phyloP scores from a whole-genome alignment of 306 rosid genomes.

The Prunus mume region DNA sequence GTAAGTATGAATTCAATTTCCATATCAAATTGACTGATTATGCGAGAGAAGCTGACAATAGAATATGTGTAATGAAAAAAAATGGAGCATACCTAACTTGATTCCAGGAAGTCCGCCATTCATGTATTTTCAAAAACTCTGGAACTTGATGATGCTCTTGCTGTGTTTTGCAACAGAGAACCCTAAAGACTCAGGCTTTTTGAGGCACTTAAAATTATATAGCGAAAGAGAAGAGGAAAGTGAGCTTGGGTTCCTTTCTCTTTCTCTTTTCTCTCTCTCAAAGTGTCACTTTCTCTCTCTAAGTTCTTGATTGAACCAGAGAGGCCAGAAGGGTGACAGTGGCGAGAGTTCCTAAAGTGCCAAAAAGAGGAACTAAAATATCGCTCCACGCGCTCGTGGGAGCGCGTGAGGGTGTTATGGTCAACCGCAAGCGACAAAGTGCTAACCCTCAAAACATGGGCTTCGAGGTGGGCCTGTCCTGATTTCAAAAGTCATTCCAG shows the following conservation, averaged over 20 bases:
- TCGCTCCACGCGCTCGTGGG: slow-evolving; percentile 22
- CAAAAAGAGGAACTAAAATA: slow-evolving; percentile 35
- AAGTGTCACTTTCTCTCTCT: slow-evolving; percentile 11
- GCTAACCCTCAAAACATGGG: slow-evolving; percentile 21
- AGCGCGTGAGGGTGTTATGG: slow-evolving; percentile 38
- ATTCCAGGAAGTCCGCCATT: slow-evolving; percentile 31
- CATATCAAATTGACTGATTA: slow-evolving; percentile 13
- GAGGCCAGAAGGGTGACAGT: slow-evolving; percentile 39
- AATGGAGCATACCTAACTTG: slow-evolving; percentile 47
- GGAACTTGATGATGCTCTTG: neutral
- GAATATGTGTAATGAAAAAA: neutral
- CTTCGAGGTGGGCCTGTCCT: slow-evolving; percentile 29
- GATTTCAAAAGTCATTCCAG: slow-evolving; percentile 3
- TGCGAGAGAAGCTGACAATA: slow-evolving; percentile 3
- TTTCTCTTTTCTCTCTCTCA: neutral
- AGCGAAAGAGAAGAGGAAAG: slow-evolving; percentile 32
- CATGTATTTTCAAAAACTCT: slow-evolving; percentile 16
- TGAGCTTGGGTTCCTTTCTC: slow-evolving; percentile 20
- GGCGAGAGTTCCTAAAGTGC: slow-evolving; percentile 38
- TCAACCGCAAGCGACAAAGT: slow-evolving; percentile 47
- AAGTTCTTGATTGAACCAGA: slow-evolving; percentile 33
- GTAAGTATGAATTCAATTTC: slow-evolving; percentile 16
- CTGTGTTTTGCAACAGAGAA: slow-evolving; percentile 9
- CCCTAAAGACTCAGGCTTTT: slow-evolving; percentile 36
- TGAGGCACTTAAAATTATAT: neutral